Evolutionary conservation across 805 yeast genomes (phyloP), one percentile per base, ranked within the genome.

Genomic region (Hanseniaspora taiwanica): DNA sequence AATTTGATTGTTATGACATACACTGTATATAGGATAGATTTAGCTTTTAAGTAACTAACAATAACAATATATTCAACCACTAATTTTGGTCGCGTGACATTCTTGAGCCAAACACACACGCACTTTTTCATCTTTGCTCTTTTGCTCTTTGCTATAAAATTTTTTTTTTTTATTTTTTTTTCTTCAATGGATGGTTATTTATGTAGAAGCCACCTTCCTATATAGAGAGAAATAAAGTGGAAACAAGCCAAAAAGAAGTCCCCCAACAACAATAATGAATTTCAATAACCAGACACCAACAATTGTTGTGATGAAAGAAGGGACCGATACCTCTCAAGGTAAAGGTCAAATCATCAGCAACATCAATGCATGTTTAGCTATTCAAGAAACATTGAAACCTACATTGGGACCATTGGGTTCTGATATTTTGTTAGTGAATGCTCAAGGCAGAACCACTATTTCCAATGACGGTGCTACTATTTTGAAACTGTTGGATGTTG

Each of bases 391-490:
- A 23, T 69, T 91, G 54, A 80, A 81, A 51, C 86, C 97, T 39
- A 91, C 99, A 0, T 69, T 91, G 48, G 99, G 99, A 4, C 99
- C 99, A 37, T 71, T 91, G 52, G 99, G 99, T 20, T 83, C 95
- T 25, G 99, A 91, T 63, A 87, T 89, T 48, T 68, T 91, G 56
- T 78, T 91, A 53, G 96, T 89, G 32, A 76, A 78, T 35, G 71
- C 79, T 14, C 76, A 73, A 53, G 94, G 94, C 41, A 78, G 74
- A 51, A 84, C 97, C 37, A 91, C 97, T 18, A 87, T 91, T 49
- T 89, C 99, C 34, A 91, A 91, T 60, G 98, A 91, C 58, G 98
- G 98, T 49, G 98, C 98, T 32, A 91, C 99, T 2, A 89, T 91
- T 51, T 68, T 91, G 58, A 84, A 81, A 57, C 69, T 91, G 42